Evolutionary conservation across 73 alveolate genomes (phyloP).

Genomic region (Tetrahymena malaccensis): DNA sequence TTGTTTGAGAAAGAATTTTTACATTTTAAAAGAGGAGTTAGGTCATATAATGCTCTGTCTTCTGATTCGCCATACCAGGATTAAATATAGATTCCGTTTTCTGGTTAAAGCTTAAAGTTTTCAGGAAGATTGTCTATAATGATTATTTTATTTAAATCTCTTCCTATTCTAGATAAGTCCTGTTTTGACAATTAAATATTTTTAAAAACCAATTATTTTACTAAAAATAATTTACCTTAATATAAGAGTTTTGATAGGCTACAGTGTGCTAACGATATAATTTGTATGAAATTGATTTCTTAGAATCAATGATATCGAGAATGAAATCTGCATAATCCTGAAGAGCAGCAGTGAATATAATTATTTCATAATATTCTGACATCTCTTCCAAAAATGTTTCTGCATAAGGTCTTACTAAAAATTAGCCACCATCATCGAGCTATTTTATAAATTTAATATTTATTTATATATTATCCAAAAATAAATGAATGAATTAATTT

Average conservation of each 20-base stretch:
- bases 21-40: conserved; percentile 35
- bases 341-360: conserved; percentile 95
- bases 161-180: conserved; percentile 74
- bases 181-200: not conserved
- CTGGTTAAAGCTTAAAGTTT: conserved; percentile 84
- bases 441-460: not conserved
- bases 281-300: conserved; percentile 58
- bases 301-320: conserved; percentile 82
- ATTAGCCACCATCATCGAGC: conserved; percentile 50
- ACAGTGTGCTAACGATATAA: conserved; percentile 86
- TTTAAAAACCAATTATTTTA: not conserved
- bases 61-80: conserved; percentile 87
- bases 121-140: conserved; percentile 91
- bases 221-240: conserved; percentile 15
- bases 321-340: conserved; percentile 95
- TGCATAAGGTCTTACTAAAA: conserved; percentile 86
- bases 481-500: not conserved
- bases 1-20: not conserved
- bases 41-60: conserved; percentile 38
- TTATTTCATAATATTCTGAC: conserved; percentile 82
- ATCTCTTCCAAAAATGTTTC: conserved; percentile 77
- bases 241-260: conserved; percentile 45
- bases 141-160: conserved; percentile 73
- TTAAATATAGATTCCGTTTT: conserved; percentile 87
- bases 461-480: not conserved